Evolutionary conservation across 352 stramenopile species (phyloP).

Genomic region (Hyaloperonospora arabidopsidis): DNA sequence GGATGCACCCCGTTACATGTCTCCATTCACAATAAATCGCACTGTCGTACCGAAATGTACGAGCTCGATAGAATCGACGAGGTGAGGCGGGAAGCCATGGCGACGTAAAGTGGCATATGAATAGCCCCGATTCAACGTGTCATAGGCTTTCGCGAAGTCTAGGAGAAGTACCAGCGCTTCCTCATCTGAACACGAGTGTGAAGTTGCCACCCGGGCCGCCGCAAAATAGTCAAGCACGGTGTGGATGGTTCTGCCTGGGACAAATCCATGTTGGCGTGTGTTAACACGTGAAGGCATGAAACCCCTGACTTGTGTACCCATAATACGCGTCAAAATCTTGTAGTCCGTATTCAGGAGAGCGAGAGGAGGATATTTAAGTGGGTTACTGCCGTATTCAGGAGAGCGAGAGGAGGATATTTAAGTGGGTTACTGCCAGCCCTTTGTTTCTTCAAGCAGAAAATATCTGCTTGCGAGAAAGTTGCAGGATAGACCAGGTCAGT

Average conservation of each 20-base stretch:
- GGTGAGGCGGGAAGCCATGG: neutral
- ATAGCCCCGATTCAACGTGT: neutral
- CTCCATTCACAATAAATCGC: neutral
- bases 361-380: too few relatives aligned
- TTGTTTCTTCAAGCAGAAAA: slow-evolving; percentile 8
- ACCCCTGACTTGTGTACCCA: neutral
- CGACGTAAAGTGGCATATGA: neutral
- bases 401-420: too few relatives aligned
- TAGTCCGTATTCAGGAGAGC: slow-evolving; percentile 4
- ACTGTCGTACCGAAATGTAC: neutral
- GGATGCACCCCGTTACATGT: too few relatives aligned
- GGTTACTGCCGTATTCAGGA: too few relatives aligned
- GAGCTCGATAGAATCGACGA: neutral
- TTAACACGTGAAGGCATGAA: slow-evolving; percentile 1
- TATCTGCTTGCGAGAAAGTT: slow-evolving; percentile 5
- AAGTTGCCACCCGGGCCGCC: neutral
- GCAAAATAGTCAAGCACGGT: neutral
- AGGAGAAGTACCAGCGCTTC: neutral
- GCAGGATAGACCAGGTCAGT: neutral
- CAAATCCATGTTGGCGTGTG: too few relatives aligned
- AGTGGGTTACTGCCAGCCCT: neutral
- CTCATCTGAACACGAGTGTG: neutral
- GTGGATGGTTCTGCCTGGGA: neutral
- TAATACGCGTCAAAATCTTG: slow-evolving; percentile 5
- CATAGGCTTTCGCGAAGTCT: slow-evolving; percentile 3